Evolutionary conservation across 805 yeast genomes (phyloP).

Genomic region (Yarrowia keelungensis): DNA sequence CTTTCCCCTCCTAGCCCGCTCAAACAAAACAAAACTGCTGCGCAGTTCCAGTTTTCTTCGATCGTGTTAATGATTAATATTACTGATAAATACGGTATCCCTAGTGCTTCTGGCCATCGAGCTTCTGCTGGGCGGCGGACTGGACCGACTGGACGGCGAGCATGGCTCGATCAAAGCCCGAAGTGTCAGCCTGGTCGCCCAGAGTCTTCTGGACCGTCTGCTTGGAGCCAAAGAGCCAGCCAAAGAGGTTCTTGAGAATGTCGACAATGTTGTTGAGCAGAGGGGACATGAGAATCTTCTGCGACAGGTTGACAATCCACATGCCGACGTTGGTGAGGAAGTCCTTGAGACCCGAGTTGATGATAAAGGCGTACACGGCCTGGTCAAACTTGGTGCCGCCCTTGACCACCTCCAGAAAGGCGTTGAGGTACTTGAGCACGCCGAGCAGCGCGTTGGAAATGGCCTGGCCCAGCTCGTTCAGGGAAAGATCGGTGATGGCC

Average conservation of each 20-base stretch:
- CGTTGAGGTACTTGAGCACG: conserved; percentile 35
- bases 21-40: no score
- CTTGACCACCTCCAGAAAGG: conserved; percentile 32
- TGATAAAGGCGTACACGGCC: conserved; percentile 35
- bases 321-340: conserved; percentile 36
- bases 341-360: conserved; percentile 37
- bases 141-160: conserved; percentile 34
- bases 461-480: conserved; percentile 30
- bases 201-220: conserved; percentile 33
- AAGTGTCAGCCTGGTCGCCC: conserved; percentile 24
- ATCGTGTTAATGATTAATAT: background rate
- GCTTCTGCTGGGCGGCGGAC: conserved; percentile 31
- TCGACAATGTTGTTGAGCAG: conserved; percentile 38
- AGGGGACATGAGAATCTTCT: conserved; percentile 38
- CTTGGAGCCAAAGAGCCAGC: conserved; percentile 38
- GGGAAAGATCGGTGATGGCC: conserved; percentile 37
- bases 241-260: conserved; percentile 36
- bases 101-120: conserved; percentile 8
- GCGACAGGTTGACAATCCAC: conserved; percentile 37
- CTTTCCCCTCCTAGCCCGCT: no score
- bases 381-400: conserved; percentile 20
- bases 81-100: background rate
- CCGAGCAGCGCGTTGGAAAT: conserved; percentile 35
- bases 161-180: conserved; percentile 35
- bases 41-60: no score